Percentiles rank a stretch among this genome's conserved stretches.
phyloP scores from a whole-genome alignment of 192 early-diverging fungal species.

The Linderina pennispora region DNA sequence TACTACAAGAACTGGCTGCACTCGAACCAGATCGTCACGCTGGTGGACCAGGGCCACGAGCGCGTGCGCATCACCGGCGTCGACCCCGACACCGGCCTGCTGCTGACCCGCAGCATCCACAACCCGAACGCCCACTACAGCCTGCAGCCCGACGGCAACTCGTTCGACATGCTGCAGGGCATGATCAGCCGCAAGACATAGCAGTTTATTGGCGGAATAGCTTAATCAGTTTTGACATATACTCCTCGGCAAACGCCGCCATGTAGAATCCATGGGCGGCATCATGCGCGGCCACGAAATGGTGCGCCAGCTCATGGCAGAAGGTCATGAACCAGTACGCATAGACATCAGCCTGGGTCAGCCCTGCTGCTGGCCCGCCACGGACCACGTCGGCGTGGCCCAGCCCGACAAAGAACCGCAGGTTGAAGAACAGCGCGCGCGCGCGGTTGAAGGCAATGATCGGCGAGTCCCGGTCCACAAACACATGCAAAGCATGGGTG shows the following conservation, averaged over 20 bases:
- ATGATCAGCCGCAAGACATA: slow-evolving; percentile 68
- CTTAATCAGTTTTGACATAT: slow-evolving; percentile 46
- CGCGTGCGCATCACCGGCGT: slow-evolving; percentile 72
- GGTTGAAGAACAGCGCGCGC: slow-evolving; percentile 76
- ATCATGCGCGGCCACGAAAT: slow-evolving; percentile 64
- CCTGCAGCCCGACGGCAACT: slow-evolving; percentile 96
- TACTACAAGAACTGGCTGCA: slow-evolving; percentile 93
- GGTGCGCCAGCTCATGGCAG: slow-evolving; percentile 81
- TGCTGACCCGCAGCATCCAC: slow-evolving; percentile 59
- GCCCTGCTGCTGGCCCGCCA: slow-evolving; percentile 21
- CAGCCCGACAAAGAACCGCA: slow-evolving; percentile 66
- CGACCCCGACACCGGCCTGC: slow-evolving; percentile 62
- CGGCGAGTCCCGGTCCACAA: slow-evolving; percentile 60
- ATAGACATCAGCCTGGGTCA: slow-evolving; percentile 16
- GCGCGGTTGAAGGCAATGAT: slow-evolving; percentile 79
- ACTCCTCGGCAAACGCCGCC: slow-evolving; percentile 68
- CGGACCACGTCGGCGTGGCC: slow-evolving; percentile 45
- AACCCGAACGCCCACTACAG: slow-evolving; percentile 52
- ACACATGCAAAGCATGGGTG: slow-evolving; percentile 60
- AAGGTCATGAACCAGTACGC: slow-evolving; percentile 82
- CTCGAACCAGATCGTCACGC: slow-evolving; percentile 58
- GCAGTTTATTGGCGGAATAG: background rate
- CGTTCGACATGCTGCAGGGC: slow-evolving; percentile 95
- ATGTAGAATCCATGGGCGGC: slow-evolving; percentile 77
- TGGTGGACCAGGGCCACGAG: slow-evolving; percentile 53